Base-by-base conservation (phyloP, 768 basidiomycete genomes). In the Xanthoconium stramineum region DNA sequence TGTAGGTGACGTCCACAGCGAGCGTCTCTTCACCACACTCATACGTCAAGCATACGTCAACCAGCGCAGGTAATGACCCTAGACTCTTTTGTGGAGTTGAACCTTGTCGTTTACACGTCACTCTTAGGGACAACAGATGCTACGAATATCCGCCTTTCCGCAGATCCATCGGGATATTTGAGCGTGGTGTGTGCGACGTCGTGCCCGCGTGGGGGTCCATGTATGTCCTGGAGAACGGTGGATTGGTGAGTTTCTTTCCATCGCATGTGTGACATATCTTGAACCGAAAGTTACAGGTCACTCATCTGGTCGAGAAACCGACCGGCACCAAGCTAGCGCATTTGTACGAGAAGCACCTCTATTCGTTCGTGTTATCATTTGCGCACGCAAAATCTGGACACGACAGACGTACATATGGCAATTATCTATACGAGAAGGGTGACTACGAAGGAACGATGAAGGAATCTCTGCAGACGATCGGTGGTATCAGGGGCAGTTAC, bases 381-480 rank as follows among this genome's bases (percentile, higher is more conserved):
- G 97, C 94, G 3, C 61, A 89, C 88, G 0, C 89, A 92, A 58
- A 79, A 80, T 11, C 75, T 97, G 19, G 88, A 91, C 42, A 80
- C 96, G 2, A 91, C 93, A 0, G 94, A 97, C 63, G 94, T 98
- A 19, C 89, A 95, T 63, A 94, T 65, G 96, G 94, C 1, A 95
- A 98, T 65, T 84, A 94, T 65, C 76, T 98, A 13, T 98, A 98
- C 67, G 65, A 77, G 17, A 97, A 96, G 70, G 88, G 87, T 5
- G 94, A 98, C 65, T 96, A 89, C 62, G 97, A 98, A 57, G 89
- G 85, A 6, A 88, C 95, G 0, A 96, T 98, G 91, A 81, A 83
- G 36, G 94, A 97, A 67, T 98, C 89, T 68, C 75, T 97, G 30
- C 83, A 90, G 66, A 98, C 96, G 0, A 87, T 98, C 19, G 92